phyloP scores from a whole-genome alignment of 345 rosid genomes.

The Salix koriyanagi region DNA sequence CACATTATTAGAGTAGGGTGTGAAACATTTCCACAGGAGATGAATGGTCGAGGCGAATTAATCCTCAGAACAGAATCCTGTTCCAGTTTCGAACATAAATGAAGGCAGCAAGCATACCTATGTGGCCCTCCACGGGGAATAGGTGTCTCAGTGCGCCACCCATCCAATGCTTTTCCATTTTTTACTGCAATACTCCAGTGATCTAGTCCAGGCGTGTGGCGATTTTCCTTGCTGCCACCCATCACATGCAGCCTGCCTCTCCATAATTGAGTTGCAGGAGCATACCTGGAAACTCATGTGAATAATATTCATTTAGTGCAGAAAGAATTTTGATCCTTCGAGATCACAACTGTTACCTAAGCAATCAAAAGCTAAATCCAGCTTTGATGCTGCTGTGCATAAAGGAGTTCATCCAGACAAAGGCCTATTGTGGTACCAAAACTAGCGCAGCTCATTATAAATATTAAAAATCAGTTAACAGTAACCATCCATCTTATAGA shows the following conservation, averaged over 20 bases:
- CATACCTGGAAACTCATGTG: constrained; percentile 50
- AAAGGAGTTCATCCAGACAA: background rate
- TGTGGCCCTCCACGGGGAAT: constrained; percentile 95
- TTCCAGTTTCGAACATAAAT: background rate
- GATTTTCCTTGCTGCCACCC: constrained; percentile 87
- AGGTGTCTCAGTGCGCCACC: constrained; percentile 60
- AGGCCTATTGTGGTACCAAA: background rate
- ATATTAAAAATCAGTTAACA: background rate
- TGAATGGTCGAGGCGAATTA: background rate
- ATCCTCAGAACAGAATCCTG: background rate
- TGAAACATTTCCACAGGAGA: background rate
- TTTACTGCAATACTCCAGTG: constrained; percentile 87
- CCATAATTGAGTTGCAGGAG: constrained; percentile 90
- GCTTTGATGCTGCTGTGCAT: background rate
- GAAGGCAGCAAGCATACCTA: constrained; percentile 38
- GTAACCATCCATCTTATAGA: background rate
- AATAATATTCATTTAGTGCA: constrained; percentile 3
- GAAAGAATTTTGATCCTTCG: background rate
- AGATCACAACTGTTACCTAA: background rate
- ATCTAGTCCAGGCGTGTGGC: constrained; percentile 64
- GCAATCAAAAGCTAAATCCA: background rate
- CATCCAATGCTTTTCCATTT: constrained; percentile 62
- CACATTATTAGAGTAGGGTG: background rate
- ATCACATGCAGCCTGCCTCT: constrained; percentile 90
- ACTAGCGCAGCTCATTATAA: background rate